Conservation (phyloP, 2,329 filamentous ascomycete genomes). For the Cucurbitaria berberidis region DNA sequence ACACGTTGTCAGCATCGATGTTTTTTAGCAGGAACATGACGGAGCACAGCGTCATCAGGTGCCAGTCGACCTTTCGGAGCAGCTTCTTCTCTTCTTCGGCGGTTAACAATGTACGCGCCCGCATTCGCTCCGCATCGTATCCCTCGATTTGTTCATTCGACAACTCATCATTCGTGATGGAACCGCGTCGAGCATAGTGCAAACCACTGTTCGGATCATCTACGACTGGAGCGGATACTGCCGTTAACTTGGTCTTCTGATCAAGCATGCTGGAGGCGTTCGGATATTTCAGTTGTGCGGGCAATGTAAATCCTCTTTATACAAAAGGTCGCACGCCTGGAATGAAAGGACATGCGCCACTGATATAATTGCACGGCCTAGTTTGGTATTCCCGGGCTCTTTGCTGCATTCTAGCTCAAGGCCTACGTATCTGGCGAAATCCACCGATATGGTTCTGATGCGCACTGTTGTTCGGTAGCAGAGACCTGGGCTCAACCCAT, state of each 20-base stretch:
- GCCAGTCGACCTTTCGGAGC: constrained; percentile 26
- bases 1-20: constrained; percentile 30
- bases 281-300: background rate
- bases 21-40: constrained; percentile 30
- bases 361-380: background rate
- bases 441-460: background rate
- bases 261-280: background rate
- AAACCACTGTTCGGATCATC: constrained; percentile 5
- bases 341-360: background rate
- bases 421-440: background rate
- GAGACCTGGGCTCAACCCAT: background rate
- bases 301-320: background rate
- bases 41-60: constrained; percentile 23
- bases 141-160: constrained; percentile 8
- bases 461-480: background rate
- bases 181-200: constrained; percentile 20
- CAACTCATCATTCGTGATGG: constrained; percentile 2
- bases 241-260: background rate
- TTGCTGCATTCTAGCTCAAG: background rate
- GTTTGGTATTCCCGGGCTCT: background rate
- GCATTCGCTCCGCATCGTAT: constrained; percentile 20
- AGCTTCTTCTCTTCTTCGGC: constrained; percentile 55
- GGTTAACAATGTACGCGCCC: constrained; percentile 17
- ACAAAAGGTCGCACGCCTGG: background rate
- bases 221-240: constrained; percentile 4